These are phyloP conservation scores for Marasmius fiardii DNA, from an alignment of 1,284 basidiomycete species.

Conservation along the genomic window DNA sequence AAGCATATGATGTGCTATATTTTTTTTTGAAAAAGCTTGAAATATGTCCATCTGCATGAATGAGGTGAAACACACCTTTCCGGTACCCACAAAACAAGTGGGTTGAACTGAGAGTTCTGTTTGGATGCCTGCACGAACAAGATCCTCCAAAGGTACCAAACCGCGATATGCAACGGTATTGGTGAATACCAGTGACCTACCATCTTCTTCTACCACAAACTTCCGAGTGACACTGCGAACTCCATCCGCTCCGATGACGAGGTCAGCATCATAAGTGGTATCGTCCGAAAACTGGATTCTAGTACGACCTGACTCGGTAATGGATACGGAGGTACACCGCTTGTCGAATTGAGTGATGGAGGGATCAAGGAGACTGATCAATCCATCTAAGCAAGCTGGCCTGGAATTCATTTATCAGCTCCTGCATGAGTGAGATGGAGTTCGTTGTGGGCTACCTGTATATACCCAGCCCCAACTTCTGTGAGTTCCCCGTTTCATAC, in stretches of 20 bases:
- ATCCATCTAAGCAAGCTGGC: slow-evolving; percentile 45
- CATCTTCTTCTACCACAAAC: slow-evolving; percentile 28
- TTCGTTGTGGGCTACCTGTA: slow-evolving; percentile 30
- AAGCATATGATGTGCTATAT: slow-evolving; percentile 62
- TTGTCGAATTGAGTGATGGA: slow-evolving; percentile 45
- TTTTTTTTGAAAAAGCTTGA: too few relatives aligned
- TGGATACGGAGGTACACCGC: slow-evolving; percentile 39
- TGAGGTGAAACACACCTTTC: slow-evolving; percentile 31
- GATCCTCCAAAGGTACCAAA: slow-evolving; percentile 34
- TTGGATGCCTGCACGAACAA: slow-evolving; percentile 39
- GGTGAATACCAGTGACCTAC: slow-evolving; percentile 33
- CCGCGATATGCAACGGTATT: slow-evolving; percentile 45
- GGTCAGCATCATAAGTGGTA: slow-evolving; percentile 41
- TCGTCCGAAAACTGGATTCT: slow-evolving; percentile 44
- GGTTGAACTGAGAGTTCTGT: slow-evolving; percentile 33
- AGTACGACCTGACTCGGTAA: slow-evolving; percentile 23
- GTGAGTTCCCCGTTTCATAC: slow-evolving; percentile 31
- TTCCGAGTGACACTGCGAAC: slow-evolving; percentile 43
- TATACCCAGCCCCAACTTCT: slow-evolving; percentile 37
- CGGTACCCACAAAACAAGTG: slow-evolving; percentile 37
- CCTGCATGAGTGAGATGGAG: not conserved
- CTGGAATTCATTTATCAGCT: slow-evolving; percentile 22
- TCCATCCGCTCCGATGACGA: slow-evolving; percentile 54
- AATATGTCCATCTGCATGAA: too few relatives aligned
- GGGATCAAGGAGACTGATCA: slow-evolving; percentile 42